Percentiles rank a stretch among this genome's conserved stretches.
Evolutionary conservation across 192 early-diverging fungal genomes (phyloP).

Genomic region (Pilaira anomala): DNA sequence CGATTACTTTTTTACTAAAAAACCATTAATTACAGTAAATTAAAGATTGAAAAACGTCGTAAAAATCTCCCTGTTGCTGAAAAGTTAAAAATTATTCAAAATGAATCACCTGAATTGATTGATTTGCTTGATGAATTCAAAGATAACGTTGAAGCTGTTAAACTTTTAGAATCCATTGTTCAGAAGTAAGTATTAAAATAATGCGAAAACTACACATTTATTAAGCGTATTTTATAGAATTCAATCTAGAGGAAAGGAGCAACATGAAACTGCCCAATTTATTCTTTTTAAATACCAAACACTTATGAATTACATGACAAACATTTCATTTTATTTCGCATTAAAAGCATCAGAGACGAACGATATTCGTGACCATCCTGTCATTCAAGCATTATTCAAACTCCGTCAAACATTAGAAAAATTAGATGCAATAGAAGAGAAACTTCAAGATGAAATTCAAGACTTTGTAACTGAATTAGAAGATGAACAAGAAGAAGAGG

Average conservation of each 20-base stretch:
- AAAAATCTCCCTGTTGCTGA: conserved; percentile 55
- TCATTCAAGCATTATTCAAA: conserved; percentile 74
- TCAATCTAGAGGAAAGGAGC: conserved; percentile 2
- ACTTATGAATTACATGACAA: conserved; percentile 78
- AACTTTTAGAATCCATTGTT: conserved; percentile 31
- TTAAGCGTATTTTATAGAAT: conserved; percentile 1
- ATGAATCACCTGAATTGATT: conserved; percentile 72
- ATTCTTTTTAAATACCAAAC: conserved; percentile 35
- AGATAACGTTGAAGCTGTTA: conserved; percentile 38
- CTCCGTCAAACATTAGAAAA: conserved; percentile 69
- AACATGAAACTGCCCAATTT: conserved; percentile 22
- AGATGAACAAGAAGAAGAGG: background rate
- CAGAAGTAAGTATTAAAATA: conserved; percentile 22
- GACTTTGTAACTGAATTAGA: conserved; percentile 29
- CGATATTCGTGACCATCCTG: conserved; percentile 75
- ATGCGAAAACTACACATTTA: background rate
- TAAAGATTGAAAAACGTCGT: conserved; percentile 22
- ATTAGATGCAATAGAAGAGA: conserved; percentile 63
- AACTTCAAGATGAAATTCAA: conserved; percentile 49
- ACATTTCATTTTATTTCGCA: conserved; percentile 84
- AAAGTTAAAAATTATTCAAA: conserved; percentile 63
- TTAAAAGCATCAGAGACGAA: conserved; percentile 57
- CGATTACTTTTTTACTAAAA: background rate
- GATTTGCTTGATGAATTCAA: conserved; percentile 64
- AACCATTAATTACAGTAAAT: background rate